Evolutionary conservation across 2,329 filamentous ascomycete species (phyloP).

Genomic region (Paracamarosporium sp.): DNA sequence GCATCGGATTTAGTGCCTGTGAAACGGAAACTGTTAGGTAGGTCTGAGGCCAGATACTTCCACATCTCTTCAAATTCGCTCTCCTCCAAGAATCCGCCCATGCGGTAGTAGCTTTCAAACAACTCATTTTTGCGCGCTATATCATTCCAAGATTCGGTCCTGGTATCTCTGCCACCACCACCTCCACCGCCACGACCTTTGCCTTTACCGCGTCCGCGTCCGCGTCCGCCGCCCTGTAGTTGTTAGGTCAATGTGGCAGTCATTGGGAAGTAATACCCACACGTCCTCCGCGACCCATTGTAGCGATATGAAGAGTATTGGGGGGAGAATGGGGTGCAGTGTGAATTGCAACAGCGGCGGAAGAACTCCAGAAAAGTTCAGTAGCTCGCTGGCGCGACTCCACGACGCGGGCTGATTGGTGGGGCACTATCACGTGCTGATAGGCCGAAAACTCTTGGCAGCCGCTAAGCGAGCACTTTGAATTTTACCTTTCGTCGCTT

Average conservation of each 20-base stretch:
- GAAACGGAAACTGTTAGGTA: constrained; percentile 98
- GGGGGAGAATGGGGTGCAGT: constrained; percentile 8
- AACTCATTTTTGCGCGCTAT: constrained; percentile 82
- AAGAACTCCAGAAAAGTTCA: constrained; percentile 34
- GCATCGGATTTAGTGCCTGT: constrained; percentile 95
- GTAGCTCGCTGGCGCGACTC: constrained; percentile 24
- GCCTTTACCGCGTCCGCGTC: constrained; percentile 36
- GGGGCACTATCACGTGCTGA: constrained; percentile 13
- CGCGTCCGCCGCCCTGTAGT: constrained; percentile 25
- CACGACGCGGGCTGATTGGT: constrained; percentile 21
- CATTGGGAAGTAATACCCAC: constrained; percentile 2
- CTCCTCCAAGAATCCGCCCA: constrained; percentile 74
- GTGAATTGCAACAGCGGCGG: constrained; percentile 22
- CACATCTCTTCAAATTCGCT: constrained; percentile 84
- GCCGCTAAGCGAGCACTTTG: constrained; percentile 31
- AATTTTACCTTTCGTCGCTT: constrained; percentile 35
- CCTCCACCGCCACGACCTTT: constrained; percentile 37
- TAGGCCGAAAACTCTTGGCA: constrained; percentile 29
- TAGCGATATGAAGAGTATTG: constrained; percentile 15
- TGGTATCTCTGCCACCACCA: constrained; percentile 33
- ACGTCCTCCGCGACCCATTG: constrained; percentile 28
- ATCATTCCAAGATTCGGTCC: constrained; percentile 53
- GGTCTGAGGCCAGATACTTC: constrained; percentile 79
- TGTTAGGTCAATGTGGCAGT: background rate
- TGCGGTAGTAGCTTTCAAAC: constrained; percentile 82